A percentile compares a stretch with the other conserved stretches of the same genome.
phyloP scores from a whole-genome alignment of 176 grass and related monocot species.

The Hsuehochloa calcarea region DNA sequence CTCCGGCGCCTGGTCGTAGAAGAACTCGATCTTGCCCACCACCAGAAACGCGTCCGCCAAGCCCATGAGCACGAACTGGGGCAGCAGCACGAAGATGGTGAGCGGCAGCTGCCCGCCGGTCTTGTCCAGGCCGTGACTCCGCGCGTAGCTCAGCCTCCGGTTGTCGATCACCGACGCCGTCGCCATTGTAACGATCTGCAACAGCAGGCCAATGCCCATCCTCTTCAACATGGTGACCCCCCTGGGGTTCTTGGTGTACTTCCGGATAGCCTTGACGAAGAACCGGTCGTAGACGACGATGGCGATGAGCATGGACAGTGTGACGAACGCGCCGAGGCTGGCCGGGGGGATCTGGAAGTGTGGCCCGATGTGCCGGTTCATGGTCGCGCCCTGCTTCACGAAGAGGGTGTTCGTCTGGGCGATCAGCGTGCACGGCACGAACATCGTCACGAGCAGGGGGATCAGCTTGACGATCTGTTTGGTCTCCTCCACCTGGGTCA shows the following conservation, averaged over 20 bases:
- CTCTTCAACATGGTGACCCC: constrained; percentile 50
- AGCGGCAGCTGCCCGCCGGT: constrained; percentile 22
- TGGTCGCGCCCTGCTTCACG: constrained; percentile 62
- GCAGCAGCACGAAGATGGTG: constrained; percentile 58
- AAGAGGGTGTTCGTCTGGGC: constrained; percentile 66
- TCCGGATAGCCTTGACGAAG: constrained; percentile 37
- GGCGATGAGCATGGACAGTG: constrained; percentile 45
- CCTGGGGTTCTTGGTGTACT: constrained; percentile 49
- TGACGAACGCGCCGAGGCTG: constrained; percentile 48
- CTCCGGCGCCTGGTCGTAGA: constrained; percentile 92
- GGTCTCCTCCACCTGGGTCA: constrained; percentile 64
- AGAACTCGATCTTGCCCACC: constrained; percentile 80
- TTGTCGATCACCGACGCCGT: constrained; percentile 42
- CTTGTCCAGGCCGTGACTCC: constrained; percentile 21
- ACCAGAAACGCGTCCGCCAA: constrained; percentile 45
- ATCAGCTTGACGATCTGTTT: constrained; percentile 45
- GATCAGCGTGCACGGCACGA: constrained; percentile 51
- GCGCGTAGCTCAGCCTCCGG: constrained; percentile 30
- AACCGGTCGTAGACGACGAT: constrained; percentile 43
- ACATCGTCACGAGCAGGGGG: constrained; percentile 42
- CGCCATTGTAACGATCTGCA: constrained; percentile 40
- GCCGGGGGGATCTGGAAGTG: constrained; percentile 58
- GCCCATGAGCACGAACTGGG: constrained; percentile 60
- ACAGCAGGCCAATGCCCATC: constrained; percentile 43
- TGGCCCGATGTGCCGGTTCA: constrained; percentile 41